phyloP scores from a whole-genome alignment of 352 stramenopile genomes.

The Globisporangium spiculum region DNA sequence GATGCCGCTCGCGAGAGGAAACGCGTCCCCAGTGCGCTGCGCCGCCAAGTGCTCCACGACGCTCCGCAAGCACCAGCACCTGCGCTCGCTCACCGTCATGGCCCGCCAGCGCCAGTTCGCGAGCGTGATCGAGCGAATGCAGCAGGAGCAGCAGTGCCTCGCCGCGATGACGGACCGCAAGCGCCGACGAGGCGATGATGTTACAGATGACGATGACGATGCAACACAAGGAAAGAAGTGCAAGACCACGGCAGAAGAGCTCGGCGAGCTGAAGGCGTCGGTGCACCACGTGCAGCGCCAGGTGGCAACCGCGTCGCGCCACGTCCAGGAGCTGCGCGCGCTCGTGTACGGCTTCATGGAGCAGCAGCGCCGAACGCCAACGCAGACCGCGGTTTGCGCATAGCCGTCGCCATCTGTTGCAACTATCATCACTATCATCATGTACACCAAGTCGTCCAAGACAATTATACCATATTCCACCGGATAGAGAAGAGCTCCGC shows the following conservation, averaged over 20 bases:
- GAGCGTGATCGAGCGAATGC: slow-evolving; percentile 9
- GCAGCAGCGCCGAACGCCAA: background rate
- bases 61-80: slow-evolving; percentile 20
- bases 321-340: slow-evolving; percentile 15
- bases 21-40: slow-evolving; percentile 17
- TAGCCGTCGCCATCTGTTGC: background rate
- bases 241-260: background rate
- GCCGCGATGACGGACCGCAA: background rate
- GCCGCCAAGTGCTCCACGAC: slow-evolving; percentile 18
- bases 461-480: background rate
- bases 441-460: background rate
- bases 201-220: background rate
- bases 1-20: slow-evolving; percentile 13
- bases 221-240: background rate
- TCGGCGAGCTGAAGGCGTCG: slow-evolving; percentile 7
- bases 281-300: slow-evolving; percentile 11
- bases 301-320: slow-evolving; percentile 9
- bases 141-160: slow-evolving; percentile 6
- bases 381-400: background rate
- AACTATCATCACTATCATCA: no score
- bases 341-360: background rate
- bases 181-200: slow-evolving; percentile 1
- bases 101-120: slow-evolving; percentile 1
- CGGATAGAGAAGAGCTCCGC: background rate
- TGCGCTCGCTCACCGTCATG: background rate